Percentiles rank a stretch among this genome's conserved stretches.
Evolutionary conservation across 495 filamentous ascomycete species (phyloP).

Genomic region (Aspergillus steynii): DNA sequence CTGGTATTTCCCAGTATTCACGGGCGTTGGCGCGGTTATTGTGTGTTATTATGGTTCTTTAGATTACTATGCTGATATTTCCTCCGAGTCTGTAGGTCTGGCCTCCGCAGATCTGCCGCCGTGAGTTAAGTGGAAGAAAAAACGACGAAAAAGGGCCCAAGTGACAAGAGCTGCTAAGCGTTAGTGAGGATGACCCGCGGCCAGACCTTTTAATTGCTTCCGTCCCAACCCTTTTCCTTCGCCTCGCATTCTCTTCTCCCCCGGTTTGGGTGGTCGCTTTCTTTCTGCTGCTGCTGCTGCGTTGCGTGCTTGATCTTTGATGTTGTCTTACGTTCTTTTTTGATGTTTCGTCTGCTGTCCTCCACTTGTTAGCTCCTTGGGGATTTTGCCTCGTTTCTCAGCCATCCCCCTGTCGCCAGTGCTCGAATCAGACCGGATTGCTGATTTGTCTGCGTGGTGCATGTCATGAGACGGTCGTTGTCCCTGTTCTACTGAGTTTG

Average conservation of each 20-base stretch:
- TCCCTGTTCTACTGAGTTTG: slow-evolving; percentile 19
- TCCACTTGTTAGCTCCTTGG: too few species aligned
- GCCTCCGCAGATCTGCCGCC: too few species aligned
- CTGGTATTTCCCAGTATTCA: too few species aligned
- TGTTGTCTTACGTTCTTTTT: background rate
- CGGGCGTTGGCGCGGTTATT: too few species aligned
- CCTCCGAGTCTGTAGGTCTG: too few species aligned
- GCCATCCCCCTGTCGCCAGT: too few species aligned
- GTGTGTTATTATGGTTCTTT: too few species aligned
- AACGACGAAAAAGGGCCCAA: background rate
- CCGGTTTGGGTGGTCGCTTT: background rate
- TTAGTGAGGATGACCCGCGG: background rate
- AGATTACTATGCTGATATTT: too few species aligned
- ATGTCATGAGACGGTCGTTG: background rate
- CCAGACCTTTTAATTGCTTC: slow-evolving; percentile 4
- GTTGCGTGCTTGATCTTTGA: too few species aligned
- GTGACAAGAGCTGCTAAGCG: background rate
- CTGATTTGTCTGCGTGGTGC: background rate
- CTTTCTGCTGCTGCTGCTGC: too few species aligned
- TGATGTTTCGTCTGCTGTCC: background rate
- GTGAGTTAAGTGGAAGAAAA: too few species aligned
- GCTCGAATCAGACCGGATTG: background rate
- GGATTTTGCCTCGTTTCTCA: too few species aligned
- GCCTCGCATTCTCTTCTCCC: slow-evolving; percentile 6
- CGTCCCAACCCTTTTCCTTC: background rate